Evolutionary conservation across 2,329 filamentous ascomycete species (phyloP).

Genomic region (Colletotrichum sp.): DNA sequence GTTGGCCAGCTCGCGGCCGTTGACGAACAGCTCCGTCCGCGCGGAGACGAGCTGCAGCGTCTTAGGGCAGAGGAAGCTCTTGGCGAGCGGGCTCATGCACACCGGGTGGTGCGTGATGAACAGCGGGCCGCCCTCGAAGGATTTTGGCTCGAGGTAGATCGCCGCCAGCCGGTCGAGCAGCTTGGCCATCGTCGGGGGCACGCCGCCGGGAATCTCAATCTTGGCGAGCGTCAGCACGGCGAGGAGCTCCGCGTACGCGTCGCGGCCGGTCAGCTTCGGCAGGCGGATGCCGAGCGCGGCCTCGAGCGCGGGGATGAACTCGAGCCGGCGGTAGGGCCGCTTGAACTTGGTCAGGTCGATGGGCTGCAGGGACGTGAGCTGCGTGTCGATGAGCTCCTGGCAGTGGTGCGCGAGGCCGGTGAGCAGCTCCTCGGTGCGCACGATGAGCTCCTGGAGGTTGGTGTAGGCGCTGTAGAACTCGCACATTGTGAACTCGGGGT

Average conservation of each 20-base stretch:
- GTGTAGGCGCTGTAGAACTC: conserved; percentile 94
- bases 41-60: conserved; percentile 78
- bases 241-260: conserved; percentile 64
- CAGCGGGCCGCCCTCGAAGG: conserved; percentile 64
- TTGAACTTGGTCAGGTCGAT: conserved; percentile 54
- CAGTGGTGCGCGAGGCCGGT: conserved; percentile 60
- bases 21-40: conserved; percentile 84
- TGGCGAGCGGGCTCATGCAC: conserved; percentile 88
- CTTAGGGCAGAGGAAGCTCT: conserved; percentile 75
- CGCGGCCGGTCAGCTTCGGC: conserved; percentile 62
- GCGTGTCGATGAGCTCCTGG: conserved; percentile 45
- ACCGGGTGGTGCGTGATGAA: conserved; percentile 92
- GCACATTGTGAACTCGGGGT: conserved; percentile 96
- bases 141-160: conserved; percentile 79
- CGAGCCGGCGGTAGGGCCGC: conserved; percentile 68
- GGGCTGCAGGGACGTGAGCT: conserved; percentile 50
- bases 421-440: conserved; percentile 76
- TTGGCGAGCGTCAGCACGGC: conserved; percentile 60
- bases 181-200: conserved; percentile 61
- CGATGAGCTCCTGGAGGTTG: conserved; percentile 76
- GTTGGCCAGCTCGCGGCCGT: conserved; percentile 84
- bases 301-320: conserved; percentile 85
- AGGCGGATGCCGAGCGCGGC: conserved; percentile 66
- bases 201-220: conserved; percentile 66
- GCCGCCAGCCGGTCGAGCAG: conserved; percentile 83